phyloP scores from a whole-genome alignment of 768 basidiomycete genomes.

The Trametes gibbosa region DNA sequence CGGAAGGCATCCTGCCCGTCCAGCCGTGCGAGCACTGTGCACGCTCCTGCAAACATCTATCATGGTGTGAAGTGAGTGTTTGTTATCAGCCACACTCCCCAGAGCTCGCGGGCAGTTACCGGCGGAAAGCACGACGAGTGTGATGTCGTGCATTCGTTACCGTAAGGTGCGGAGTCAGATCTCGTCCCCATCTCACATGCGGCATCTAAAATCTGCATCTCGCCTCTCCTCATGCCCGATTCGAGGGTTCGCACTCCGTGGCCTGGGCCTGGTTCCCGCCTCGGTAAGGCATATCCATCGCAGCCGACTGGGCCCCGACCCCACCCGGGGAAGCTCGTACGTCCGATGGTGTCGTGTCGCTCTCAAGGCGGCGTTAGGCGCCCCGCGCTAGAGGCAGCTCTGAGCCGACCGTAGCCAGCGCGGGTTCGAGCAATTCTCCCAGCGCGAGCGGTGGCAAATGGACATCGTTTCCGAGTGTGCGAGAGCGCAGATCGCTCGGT shows the following conservation, averaged over 20 bases:
- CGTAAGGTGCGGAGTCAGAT: not conserved
- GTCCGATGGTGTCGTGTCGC: slow-evolving; percentile 18
- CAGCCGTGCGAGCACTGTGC: not conserved
- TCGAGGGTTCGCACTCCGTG: slow-evolving; percentile 7
- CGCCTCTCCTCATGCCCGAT: slow-evolving; percentile 14
- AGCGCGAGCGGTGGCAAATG: not conserved
- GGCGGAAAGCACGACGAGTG: not conserved
- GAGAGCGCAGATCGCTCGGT: slow-evolving; percentile 15
- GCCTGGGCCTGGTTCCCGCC: not conserved
- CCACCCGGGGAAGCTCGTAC: slow-evolving; percentile 9
- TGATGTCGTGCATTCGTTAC: not conserved
- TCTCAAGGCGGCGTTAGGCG: slow-evolving; percentile 8
- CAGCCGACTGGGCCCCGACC: slow-evolving; percentile 12
- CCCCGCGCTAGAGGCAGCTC: slow-evolving; percentile 5
- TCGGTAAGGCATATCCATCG: slow-evolving; percentile 13
- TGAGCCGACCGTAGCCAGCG: slow-evolving; percentile 6
- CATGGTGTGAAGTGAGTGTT: not conserved
- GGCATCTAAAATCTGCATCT: slow-evolving; percentile 16
- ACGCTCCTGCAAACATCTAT: not conserved
- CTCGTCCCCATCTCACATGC: slow-evolving; percentile 8
- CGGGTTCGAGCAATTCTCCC: not conserved
- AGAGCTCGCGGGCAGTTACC: slow-evolving; percentile 2
- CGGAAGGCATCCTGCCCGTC: not conserved
- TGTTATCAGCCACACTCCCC: not conserved
- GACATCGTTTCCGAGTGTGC: not conserved